Base-by-base conservation (phyloP, 2,329 filamentous ascomycete genomes). In the Ascochyta rabiei region DNA sequence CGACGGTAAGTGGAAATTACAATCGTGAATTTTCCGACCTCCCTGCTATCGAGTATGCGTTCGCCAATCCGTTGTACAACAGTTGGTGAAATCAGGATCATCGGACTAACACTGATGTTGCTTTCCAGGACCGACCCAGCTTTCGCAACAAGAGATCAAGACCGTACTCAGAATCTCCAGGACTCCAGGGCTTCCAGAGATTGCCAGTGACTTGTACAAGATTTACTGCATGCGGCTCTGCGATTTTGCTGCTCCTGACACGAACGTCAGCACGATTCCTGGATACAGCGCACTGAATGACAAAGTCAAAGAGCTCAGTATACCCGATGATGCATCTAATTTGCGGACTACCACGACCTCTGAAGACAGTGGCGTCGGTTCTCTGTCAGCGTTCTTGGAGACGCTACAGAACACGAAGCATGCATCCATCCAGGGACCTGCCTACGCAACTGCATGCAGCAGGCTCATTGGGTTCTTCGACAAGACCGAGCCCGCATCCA, bases 121-220 rank as follows among this genome's bases (percentile, higher is more conserved):
- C 4, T n/a, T 16, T 6, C 9, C 23, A 55, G 52, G 31, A 15
- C 13, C 46, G 30, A 16, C 40, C 38, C 5, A 28, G 7, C 59
- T 77, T 6, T 57, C 61, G 4, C 21, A 43, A 10, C 40, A 53
- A 2, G 70, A 76, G 16, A 30, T 78, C 1, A 60, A 71, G 2
- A 64, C 73, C n/a, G 56, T 79, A 2, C 42, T 75, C 12, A 68
- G 66, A 28, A 52, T 78, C 8, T 73, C 76, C 15, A 63, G 71
- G 24, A 70, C 74, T 24, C 64, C 75, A 4, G 75, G 73, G 9
- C 57, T 80, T 21, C 75, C 78, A 2, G 79, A 81, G 46, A 69
- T 80, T 35, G 74, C 75, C 9, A 71, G 71, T 4, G 78, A 80
- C 56, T 70, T 76, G 21, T 70, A 66, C 39, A 67, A 63, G 56